A percentile compares a stretch with the other conserved stretches of the same genome.
phyloP scores from a whole-genome alignment of 805 yeast genomes.

The Wickerhamiella kazuoi region DNA sequence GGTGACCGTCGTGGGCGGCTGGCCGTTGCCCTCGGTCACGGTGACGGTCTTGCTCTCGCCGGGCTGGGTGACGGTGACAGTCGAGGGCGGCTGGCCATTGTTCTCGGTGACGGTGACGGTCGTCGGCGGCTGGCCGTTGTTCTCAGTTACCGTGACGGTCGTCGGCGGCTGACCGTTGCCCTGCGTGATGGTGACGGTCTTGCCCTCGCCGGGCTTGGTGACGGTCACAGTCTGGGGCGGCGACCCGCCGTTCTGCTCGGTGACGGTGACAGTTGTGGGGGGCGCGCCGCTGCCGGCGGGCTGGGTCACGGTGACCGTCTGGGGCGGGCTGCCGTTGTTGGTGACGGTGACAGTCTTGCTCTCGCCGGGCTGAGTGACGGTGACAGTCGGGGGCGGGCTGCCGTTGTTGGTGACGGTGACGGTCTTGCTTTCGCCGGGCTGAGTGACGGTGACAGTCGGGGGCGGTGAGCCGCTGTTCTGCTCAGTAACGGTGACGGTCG shows the following conservation, averaged over 20 bases:
- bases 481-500: constrained; percentile 10
- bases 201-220: constrained; percentile 4
- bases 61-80: constrained; percentile 6
- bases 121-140: constrained; percentile 6
- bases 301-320: constrained; percentile 8
- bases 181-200: constrained; percentile 5
- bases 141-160: constrained; percentile 7
- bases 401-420: constrained; percentile 10
- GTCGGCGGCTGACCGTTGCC: not conserved
- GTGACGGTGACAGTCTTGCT: constrained; percentile 5
- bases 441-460: constrained; percentile 10
- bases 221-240: constrained; percentile 7
- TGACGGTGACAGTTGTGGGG: constrained; percentile 9
- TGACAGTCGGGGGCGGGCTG: constrained; percentile 5
- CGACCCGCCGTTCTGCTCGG: constrained; percentile 3
- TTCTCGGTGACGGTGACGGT: constrained; percentile 3
- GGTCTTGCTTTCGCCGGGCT: constrained; percentile 10
- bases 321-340: constrained; percentile 6
- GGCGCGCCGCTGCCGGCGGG: constrained; percentile 1
- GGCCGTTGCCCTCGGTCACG: constrained; percentile 8
- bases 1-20: constrained; percentile 5
- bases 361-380: constrained; percentile 6
- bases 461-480: constrained; percentile 10
- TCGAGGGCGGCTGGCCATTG: too few species aligned
- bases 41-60: constrained; percentile 2